Conservation (phyloP, 768 basidiomycete species). For the Mycena pura region DNA sequence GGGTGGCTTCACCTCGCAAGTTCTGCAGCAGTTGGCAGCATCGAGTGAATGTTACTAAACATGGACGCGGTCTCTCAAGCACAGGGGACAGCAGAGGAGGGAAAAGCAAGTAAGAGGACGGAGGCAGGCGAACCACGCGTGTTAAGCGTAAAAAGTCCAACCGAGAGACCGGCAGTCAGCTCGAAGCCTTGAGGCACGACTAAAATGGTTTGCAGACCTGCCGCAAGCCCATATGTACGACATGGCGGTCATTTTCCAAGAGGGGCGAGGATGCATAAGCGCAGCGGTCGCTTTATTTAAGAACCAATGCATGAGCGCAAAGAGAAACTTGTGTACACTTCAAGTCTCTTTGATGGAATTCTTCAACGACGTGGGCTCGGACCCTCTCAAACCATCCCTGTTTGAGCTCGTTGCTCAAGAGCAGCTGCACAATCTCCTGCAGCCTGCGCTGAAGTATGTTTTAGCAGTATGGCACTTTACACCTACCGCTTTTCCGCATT, state of each 20-base stretch:
- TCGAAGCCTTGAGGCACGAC: no score
- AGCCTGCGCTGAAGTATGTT: conserved; percentile 94
- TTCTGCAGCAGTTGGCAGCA: conserved; percentile 15
- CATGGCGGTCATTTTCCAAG: no score
- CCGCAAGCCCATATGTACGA: no score
- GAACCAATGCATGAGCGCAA: no score
- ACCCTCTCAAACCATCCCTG: conserved; percentile 78
- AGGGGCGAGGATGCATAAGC: no score
- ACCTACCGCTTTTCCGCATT: not conserved
- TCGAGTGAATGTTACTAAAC: conserved; percentile 17
- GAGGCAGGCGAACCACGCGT: conserved; percentile 5
- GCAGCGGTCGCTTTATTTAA: no score
- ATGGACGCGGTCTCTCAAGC: not conserved
- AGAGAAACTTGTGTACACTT: no score
- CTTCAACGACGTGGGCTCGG: conserved; percentile 77
- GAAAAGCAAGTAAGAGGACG: not conserved
- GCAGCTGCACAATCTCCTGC: conserved; percentile 88
- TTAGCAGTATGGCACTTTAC: conserved; percentile 67
- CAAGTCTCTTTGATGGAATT: conserved; percentile 73
- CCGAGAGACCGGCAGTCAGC: not conserved
- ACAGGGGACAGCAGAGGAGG: not conserved
- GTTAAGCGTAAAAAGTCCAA: not conserved
- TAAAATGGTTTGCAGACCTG: no score
- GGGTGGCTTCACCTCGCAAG: conserved; percentile 6
- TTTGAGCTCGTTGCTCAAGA: conserved; percentile 96